A percentile compares a stretch with the other conserved stretches of the same genome.
These are phyloP conservation scores for Daedalea quercina DNA, from an alignment of 768 basidiomycete species.

Conservation along the genomic window DNA sequence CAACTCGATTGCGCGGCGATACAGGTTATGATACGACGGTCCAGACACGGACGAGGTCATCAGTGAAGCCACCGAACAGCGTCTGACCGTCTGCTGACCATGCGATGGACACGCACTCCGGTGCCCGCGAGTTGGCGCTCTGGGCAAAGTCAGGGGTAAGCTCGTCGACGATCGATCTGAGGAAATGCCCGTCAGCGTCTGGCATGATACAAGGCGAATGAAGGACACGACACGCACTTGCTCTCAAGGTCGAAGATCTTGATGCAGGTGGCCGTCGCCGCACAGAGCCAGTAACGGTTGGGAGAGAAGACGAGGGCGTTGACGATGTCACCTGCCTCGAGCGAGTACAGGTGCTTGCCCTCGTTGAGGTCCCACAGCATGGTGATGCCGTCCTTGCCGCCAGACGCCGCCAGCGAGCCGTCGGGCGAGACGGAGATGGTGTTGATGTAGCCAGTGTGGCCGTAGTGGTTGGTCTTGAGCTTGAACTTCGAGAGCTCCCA, in stretches of 20 bases:
- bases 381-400: slow-evolving; percentile 99
- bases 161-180: slow-evolving; percentile 94
- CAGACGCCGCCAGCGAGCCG: slow-evolving; percentile 97
- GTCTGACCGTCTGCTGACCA: slow-evolving; percentile 99
- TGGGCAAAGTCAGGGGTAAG: slow-evolving; percentile 93
- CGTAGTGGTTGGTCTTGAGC: slow-evolving; percentile 99
- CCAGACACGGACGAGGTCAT: slow-evolving; percentile 92
- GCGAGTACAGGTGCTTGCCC: slow-evolving; percentile 99
- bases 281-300: slow-evolving; percentile 99
- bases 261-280: slow-evolving; percentile 93
- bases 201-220: not conserved
- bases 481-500: slow-evolving; percentile 99
- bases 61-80: slow-evolving; percentile 94
- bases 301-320: slow-evolving; percentile 99
- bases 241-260: slow-evolving; percentile 99
- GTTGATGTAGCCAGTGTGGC: slow-evolving; percentile 99
- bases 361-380: slow-evolving; percentile 99
- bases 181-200: not conserved
- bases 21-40: slow-evolving; percentile 51
- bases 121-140: slow-evolving; percentile 64
- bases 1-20: slow-evolving; percentile 5
- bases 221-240: slow-evolving; percentile 59
- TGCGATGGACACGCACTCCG: slow-evolving; percentile 93
- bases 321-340: slow-evolving; percentile 97
- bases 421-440: slow-evolving; percentile 98